phyloP scores from a whole-genome alignment of 495 filamentous ascomycete species.

The Xylaria flabelliformis region DNA sequence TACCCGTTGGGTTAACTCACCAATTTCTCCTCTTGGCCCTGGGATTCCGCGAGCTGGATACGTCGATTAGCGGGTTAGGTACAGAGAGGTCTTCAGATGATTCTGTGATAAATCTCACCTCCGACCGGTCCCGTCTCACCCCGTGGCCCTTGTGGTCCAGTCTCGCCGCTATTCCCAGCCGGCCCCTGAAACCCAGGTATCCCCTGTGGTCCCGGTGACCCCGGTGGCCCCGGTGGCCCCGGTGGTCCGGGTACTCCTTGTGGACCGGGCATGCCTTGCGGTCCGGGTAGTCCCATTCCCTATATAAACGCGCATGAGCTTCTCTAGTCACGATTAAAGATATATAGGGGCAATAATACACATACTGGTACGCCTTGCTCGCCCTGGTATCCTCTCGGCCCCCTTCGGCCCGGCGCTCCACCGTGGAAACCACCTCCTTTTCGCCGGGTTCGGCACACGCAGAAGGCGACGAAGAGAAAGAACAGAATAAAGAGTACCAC shows the following conservation, averaged over 20 bases:
- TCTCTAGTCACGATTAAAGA: not conserved
- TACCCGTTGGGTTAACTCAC: conserved; percentile 1
- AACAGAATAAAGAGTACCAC: conserved; percentile 19
- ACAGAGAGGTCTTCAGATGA: not conserved
- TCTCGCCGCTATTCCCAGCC: not conserved
- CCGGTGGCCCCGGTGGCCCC: not conserved
- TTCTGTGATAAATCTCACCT: not conserved
- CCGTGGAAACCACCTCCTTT: not conserved
- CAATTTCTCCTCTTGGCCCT: conserved; percentile 14
- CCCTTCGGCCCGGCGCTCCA: not conserved
- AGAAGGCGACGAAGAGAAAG: conserved; percentile 9
- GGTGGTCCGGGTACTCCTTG: not conserved
- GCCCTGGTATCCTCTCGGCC: conserved; percentile 10
- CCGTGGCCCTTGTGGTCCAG: not conserved
- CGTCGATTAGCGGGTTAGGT: not conserved
- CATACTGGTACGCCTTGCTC: conserved; percentile 1
- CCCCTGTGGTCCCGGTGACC: not conserved
- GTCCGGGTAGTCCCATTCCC: not conserved
- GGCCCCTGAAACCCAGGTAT: not conserved
- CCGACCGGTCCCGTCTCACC: conserved; percentile 8
- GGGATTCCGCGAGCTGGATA: not conserved
- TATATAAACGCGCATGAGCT: not conserved
- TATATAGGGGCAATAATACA: not conserved
- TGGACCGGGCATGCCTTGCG: not conserved
- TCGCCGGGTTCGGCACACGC: not conserved